Conservation (phyloP, 1,284 basidiomycete genomes). For the Ceratobasidium sp. region DNA sequence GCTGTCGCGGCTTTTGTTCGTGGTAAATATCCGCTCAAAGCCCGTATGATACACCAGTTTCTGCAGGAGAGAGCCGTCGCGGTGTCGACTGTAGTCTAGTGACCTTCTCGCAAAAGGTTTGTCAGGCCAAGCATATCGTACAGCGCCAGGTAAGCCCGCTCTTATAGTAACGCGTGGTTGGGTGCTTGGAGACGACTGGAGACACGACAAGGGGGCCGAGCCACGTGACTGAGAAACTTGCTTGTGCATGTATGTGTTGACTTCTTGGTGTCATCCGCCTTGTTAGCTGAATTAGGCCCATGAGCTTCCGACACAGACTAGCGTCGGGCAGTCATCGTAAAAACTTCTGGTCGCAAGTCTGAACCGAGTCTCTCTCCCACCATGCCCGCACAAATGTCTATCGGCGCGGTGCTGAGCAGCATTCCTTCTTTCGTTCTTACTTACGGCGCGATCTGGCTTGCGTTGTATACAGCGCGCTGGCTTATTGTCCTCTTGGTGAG, state of each 20-base stretch:
- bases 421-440: constrained; percentile 37
- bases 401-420: constrained; percentile 25
- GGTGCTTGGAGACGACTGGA: constrained; percentile 14
- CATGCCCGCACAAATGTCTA: constrained; percentile 14
- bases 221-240: constrained; percentile 21
- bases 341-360: constrained; percentile 22
- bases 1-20: constrained; percentile 29
- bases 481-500: constrained; percentile 42
- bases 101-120: constrained; percentile 22
- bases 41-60: constrained; percentile 41
- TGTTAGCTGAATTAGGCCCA: constrained; percentile 27
- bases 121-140: constrained; percentile 42
- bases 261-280: constrained; percentile 34
- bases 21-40: constrained; percentile 38
- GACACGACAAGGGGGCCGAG: constrained; percentile 7
- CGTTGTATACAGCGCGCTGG: constrained; percentile 28
- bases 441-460: constrained; percentile 40
- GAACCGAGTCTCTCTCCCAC: constrained; percentile 11
- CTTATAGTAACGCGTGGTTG: background rate
- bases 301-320: constrained; percentile 33
- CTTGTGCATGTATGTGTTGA: constrained; percentile 9
- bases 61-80: background rate
- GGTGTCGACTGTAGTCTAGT: constrained; percentile 25
- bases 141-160: constrained; percentile 18
- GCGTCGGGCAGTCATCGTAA: constrained; percentile 34